Evolutionary conservation across 2,329 filamentous ascomycete species (phyloP).

Genomic region (Ophiostoma ulmi): DNA sequence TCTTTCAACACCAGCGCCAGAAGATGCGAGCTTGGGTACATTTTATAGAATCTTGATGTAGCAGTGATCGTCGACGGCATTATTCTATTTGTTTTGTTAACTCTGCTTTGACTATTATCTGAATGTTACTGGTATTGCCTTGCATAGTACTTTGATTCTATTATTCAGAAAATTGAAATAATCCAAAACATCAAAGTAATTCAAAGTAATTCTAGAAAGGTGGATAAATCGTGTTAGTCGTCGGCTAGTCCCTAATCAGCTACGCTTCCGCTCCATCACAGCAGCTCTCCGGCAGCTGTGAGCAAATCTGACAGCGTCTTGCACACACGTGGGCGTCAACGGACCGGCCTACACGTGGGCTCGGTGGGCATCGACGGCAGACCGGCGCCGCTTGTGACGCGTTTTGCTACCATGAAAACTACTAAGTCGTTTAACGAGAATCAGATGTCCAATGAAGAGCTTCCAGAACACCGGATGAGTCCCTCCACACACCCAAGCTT

Average conservation of each 20-base stretch:
- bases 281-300: neutral
- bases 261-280: neutral
- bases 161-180: neutral
- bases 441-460: neutral
- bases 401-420: neutral
- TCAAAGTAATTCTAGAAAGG: neutral
- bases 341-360: neutral
- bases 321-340: neutral
- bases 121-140: neutral
- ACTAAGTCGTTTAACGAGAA: neutral
- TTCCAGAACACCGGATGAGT: slow-evolving; percentile 2
- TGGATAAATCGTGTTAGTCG: slow-evolving; percentile 1
- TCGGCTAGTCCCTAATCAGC: neutral
- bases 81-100: neutral
- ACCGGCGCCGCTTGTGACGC: neutral
- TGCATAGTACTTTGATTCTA: neutral
- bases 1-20: neutral
- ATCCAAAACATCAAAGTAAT: neutral
- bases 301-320: neutral
- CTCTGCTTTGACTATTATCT: neutral
- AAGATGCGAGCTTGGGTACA: neutral
- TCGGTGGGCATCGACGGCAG: neutral
- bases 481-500: neutral
- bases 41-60: neutral
- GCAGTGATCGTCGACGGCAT: neutral